Base-by-base conservation (phyloP, 2,329 filamentous ascomycete genomes). In the Penicillium sp. region DNA sequence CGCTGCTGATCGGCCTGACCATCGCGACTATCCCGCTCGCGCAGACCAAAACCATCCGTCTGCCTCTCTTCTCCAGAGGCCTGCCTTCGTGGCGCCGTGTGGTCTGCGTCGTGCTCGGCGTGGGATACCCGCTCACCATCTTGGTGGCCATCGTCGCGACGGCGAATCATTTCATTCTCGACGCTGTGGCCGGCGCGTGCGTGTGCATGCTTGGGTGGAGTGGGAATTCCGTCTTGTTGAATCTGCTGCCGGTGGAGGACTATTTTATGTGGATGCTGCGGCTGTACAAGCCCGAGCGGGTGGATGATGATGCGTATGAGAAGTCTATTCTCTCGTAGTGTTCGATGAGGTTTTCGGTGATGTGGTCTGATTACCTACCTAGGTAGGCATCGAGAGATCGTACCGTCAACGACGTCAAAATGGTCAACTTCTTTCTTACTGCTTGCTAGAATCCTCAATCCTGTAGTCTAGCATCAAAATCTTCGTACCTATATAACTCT, bases 131-230 rank as follows among this genome's bases (percentile, higher is more conserved):
- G 0, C 67, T 80, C 5, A 75, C 81, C 24, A 90, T 90, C 59
- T 72, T 89, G 5, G 77, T 82, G 8, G 86, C 85, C 24, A 89
- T 90, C 61, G 78, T 89, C 23, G 83, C 87, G 3, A 89, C 87
- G 0, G 87, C 87, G 47, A 90, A 90, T 68, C 87, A 90, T 70
- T 83, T 89, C 67, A 79, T 89, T 48, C 79, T 90, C 6, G 87
- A 90, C 66, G 87, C 87, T 0, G 80, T 89, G 1, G 87, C 86
- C 0, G 87, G 87, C 14, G 83, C 85, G 5, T 65, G 81, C 30
- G 85, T 90, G 3, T 89, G 86, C 63, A 76, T 75, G 3, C 61
- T 88, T 5, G 86, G 85, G 1, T 90, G 87, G 86, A 71, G 66
- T 14, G 76, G 75, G 4, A 83, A 83, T 59, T 59, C 66, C 0